A percentile compares a stretch with the other conserved stretches of the same genome.
These are phyloP conservation scores for Gossypium turneri DNA, from an alignment of 345 rosid genomes.

Conservation along the genomic window DNA sequence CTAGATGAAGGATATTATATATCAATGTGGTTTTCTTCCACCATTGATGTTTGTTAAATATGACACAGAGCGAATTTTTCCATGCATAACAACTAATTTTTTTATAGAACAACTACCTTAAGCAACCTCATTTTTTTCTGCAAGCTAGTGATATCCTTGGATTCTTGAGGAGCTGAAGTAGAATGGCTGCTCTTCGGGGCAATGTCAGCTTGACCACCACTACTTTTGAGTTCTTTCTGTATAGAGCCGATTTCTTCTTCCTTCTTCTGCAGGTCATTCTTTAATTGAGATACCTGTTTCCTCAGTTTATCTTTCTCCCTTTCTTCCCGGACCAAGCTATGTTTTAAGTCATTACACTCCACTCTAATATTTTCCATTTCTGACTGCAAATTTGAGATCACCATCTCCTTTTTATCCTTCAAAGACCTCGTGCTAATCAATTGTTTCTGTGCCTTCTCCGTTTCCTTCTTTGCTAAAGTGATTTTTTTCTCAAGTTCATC, in stretches of 20 bases:
- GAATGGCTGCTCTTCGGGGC: slow-evolving; percentile 14
- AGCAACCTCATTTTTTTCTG: slow-evolving; percentile 19
- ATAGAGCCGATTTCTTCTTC: slow-evolving; percentile 36
- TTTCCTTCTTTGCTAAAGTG: slow-evolving; percentile 45
- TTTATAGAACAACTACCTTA: slow-evolving; percentile 25
- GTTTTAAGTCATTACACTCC: slow-evolving; percentile 44
- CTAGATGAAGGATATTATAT: neutral
- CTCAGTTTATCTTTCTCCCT: slow-evolving; percentile 55
- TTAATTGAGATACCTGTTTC: slow-evolving; percentile 46
- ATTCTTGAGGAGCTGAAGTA: slow-evolving; percentile 7
- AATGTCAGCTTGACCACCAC: slow-evolving; percentile 1
- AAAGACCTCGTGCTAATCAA: slow-evolving; percentile 36
- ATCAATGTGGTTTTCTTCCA: slow-evolving; percentile 2
- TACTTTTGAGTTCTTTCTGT: slow-evolving; percentile 9
- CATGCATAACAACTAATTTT: slow-evolving; percentile 9
- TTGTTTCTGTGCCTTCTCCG: slow-evolving; percentile 46
- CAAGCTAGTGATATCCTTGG: slow-evolving; percentile 13
- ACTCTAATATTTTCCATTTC: slow-evolving; percentile 46
- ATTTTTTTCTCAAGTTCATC: slow-evolving; percentile 43
- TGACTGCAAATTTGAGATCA: slow-evolving; percentile 37
- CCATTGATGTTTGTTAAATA: slow-evolving; percentile 2
- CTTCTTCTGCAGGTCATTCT: slow-evolving; percentile 44
- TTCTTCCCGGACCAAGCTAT: slow-evolving; percentile 49
- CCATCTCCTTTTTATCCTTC: slow-evolving; percentile 54
- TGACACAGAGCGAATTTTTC: neutral